Evolutionary conservation across 352 stramenopile species (phyloP).

Genomic region (Pythium plurisporium): DNA sequence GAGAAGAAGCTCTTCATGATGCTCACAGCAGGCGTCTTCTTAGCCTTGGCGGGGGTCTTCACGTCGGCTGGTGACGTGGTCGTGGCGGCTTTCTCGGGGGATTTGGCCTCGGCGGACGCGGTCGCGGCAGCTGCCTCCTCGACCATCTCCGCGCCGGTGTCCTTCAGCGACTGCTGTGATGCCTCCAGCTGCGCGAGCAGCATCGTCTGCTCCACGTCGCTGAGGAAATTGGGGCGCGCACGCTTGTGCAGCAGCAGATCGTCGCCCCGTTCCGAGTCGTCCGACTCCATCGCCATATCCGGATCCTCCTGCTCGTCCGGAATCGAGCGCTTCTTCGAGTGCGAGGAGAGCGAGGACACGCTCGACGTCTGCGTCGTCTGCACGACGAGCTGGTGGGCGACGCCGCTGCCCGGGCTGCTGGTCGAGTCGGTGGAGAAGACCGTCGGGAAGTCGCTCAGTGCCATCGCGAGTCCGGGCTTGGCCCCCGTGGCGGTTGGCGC

Average conservation of each 20-base stretch:
- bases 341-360: not conserved
- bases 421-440: constrained; percentile 1
- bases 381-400: constrained; percentile 5
- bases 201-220: constrained; percentile 54
- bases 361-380: constrained; percentile 12
- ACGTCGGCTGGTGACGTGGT: not conserved
- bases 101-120: constrained; percentile 22
- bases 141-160: constrained; percentile 2
- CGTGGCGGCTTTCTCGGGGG: constrained; percentile 24
- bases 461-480: constrained; percentile 3
- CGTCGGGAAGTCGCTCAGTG: constrained; percentile 18
- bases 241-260: constrained; percentile 36
- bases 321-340: constrained; percentile 50
- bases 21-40: constrained; percentile 18
- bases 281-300: constrained; percentile 22
- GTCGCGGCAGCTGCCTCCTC: constrained; percentile 18
- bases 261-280: constrained; percentile 18
- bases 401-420: not conserved
- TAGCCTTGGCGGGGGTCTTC: constrained; percentile 38
- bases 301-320: constrained; percentile 5
- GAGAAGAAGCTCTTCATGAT: constrained; percentile 46
- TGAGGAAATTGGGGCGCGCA: constrained; percentile 51
- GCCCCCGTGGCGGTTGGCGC: not conserved
- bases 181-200: constrained; percentile 46
- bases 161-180: constrained; percentile 21